Evolutionary conservation across 345 rosid genomes (phyloP), one percentile per base, ranked within the genome.

Genomic region (Lepidium didymum): DNA sequence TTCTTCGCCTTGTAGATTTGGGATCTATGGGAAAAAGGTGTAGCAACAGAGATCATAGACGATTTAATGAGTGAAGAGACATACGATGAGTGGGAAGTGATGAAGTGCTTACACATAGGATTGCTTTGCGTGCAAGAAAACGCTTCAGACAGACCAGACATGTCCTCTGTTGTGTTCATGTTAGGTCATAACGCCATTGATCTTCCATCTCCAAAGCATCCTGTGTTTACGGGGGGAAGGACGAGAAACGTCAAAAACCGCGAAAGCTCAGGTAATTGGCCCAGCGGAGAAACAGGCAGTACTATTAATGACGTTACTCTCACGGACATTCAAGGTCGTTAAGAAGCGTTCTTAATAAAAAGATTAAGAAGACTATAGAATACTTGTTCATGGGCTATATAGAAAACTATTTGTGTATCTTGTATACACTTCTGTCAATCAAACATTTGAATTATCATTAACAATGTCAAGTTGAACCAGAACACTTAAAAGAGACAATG

Each of bases 41-140:
- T 13, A 40, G 74, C 68, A 6, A 1, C 36, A 52, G 77, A 77
- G 58, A 49, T 84, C 36, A 66, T 75, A 7, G 91, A 87, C 33
- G 35, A 58, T 0, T 13, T 72, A 27, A 34, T 83, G 42, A 63
- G 16, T 9, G 45, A 11, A 4, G 75, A 68, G 7, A 67, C 79
- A 3, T 78, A 49, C 41, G 55, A 73, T 2, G 41, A 25, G 7
- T 18, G 57, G 7, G 86, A 88, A 66, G 74, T 79, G 1, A 12
- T 38, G 69, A 84, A 80, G 52, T 86, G 89, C 70, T 61, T 88
- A 64, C 87, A 84, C n/a, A 75, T 89, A 0, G 91, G 85, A 25
- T 82, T 89, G 4, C 43, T 85, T 72, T 87, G 96, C 13, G 86
- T 85, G 42, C 92, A 89, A 83, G 91, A 87, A 64, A 50, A 37